phyloP scores from a whole-genome alignment of 23 red algal genomes.

The Pyropia yezoensis region DNA sequence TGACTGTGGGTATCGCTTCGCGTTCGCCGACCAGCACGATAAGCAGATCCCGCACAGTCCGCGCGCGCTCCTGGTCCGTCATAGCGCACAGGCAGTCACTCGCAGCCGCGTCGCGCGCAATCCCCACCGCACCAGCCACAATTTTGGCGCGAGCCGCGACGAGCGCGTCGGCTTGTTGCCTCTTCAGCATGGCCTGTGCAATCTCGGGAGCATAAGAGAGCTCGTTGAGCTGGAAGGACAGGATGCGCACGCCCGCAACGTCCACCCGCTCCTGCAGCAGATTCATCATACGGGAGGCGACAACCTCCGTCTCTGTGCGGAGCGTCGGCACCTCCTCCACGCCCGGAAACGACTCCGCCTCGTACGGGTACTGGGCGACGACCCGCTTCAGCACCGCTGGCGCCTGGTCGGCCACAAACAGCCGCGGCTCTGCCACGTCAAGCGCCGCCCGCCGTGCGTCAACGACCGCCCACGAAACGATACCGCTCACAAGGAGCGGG shows the following conservation, averaged over 20 bases:
- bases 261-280: slow-evolving; percentile 22
- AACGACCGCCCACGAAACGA: slow-evolving; percentile 41
- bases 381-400: slow-evolving; percentile 60
- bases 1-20: slow-evolving; percentile 47
- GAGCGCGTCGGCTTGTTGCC: slow-evolving; percentile 59
- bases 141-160: slow-evolving; percentile 29
- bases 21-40: slow-evolving; percentile 48
- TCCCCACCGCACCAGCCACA: slow-evolving; percentile 39
- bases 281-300: slow-evolving; percentile 23
- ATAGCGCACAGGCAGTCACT: slow-evolving; percentile 7
- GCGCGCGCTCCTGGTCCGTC: slow-evolving; percentile 14
- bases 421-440: slow-evolving; percentile 38
- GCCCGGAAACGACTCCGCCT: not conserved
- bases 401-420: slow-evolving; percentile 41
- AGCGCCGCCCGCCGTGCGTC: slow-evolving; percentile 48
- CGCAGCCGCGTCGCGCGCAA: slow-evolving; percentile 40
- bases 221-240: slow-evolving; percentile 52
- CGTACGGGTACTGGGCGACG: slow-evolving; percentile 49
- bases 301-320: slow-evolving; percentile 18
- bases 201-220: slow-evolving; percentile 62
- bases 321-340: not conserved
- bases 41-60: slow-evolving; percentile 25
- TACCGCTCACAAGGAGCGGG: slow-evolving; percentile 41
- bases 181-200: slow-evolving; percentile 49
- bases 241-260: slow-evolving; percentile 45